Conservation (phyloP, 2,329 filamentous ascomycete genomes). For the Didymella lethalis region DNA sequence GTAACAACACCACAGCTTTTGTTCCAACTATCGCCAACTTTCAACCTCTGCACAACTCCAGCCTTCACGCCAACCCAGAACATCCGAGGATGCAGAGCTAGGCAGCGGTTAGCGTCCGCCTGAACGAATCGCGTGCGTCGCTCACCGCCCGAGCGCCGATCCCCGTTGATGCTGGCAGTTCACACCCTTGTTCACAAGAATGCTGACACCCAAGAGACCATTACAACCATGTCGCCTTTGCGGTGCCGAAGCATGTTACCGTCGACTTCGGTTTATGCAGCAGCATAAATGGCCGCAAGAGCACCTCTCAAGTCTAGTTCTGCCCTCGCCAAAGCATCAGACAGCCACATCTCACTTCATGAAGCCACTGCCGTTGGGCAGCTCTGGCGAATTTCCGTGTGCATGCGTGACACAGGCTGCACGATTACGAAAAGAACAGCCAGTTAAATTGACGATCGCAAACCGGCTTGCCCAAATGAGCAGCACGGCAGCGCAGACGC, state of each 20-base stretch:
- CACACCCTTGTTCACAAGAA: constrained; percentile 34
- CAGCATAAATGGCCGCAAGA: not conserved
- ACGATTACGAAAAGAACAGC: constrained; percentile 30
- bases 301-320: not conserved
- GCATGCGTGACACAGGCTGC: constrained; percentile 28
- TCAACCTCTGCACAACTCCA: constrained; percentile 40
- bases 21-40: constrained; percentile 27
- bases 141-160: constrained; percentile 37
- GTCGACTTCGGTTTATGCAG: not conserved
- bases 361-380: constrained; percentile 15
- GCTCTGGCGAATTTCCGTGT: constrained; percentile 18
- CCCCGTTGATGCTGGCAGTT: constrained; percentile 38
- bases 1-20: constrained; percentile 29
- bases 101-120: constrained; percentile 31
- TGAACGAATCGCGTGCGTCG: constrained; percentile 31
- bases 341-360: constrained; percentile 5
- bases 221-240: constrained; percentile 4
- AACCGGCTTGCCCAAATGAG: constrained; percentile 34
- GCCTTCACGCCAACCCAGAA: constrained; percentile 33
- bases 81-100: constrained; percentile 36
- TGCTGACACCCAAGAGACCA: constrained; percentile 16
- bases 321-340: not conserved
- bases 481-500: constrained; percentile 21
- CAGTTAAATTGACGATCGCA: constrained; percentile 33
- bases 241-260: constrained; percentile 4